Evolutionary conservation across 495 filamentous ascomycete genomes (phyloP).

Genomic region (Astrothelium subdiscretum): DNA sequence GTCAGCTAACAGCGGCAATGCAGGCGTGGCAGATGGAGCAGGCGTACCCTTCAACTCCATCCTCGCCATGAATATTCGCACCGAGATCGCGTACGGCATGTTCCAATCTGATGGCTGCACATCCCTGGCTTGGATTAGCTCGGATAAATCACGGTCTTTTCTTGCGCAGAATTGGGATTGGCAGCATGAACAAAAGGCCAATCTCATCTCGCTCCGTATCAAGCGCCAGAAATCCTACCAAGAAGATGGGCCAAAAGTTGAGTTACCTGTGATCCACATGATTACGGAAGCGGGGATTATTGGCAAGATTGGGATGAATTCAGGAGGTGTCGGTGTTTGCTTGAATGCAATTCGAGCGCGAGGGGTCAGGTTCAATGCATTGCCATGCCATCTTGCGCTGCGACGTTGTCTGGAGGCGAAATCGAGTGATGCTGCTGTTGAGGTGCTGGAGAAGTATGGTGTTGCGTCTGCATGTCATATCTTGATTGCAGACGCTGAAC

Average conservation of each 20-base stretch:
- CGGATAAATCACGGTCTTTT: constrained; percentile 23
- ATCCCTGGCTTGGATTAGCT: constrained; percentile 41
- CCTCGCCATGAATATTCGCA: constrained; percentile 54
- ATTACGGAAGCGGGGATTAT: constrained; percentile 57
- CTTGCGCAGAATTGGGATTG: constrained; percentile 60
- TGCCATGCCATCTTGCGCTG: constrained; percentile 55
- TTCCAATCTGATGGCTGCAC: constrained; percentile 54
- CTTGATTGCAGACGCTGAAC: constrained; percentile 42
- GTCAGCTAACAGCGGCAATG: background rate
- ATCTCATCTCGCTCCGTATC: constrained; percentile 45
- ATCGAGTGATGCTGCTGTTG: constrained; percentile 41
- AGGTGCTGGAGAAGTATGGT: constrained; percentile 37
- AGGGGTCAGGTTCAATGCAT: constrained; percentile 39
- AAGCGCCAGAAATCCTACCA: background rate
- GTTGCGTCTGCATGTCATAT: constrained; percentile 54
- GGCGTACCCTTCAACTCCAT: constrained; percentile 43
- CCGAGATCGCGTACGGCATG: constrained; percentile 53
- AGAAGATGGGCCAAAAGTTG: constrained; percentile 18
- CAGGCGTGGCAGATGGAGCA: constrained; percentile 50
- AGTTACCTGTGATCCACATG: constrained; percentile 38
- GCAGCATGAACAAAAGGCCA: constrained; percentile 27
- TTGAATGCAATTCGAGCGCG: constrained; percentile 55
- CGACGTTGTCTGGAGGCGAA: constrained; percentile 42
- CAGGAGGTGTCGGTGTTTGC: constrained; percentile 49
- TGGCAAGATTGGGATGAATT: constrained; percentile 61